phyloP scores from a whole-genome alignment of 2,329 filamentous ascomycete genomes.

The Penicillium crustosum region DNA sequence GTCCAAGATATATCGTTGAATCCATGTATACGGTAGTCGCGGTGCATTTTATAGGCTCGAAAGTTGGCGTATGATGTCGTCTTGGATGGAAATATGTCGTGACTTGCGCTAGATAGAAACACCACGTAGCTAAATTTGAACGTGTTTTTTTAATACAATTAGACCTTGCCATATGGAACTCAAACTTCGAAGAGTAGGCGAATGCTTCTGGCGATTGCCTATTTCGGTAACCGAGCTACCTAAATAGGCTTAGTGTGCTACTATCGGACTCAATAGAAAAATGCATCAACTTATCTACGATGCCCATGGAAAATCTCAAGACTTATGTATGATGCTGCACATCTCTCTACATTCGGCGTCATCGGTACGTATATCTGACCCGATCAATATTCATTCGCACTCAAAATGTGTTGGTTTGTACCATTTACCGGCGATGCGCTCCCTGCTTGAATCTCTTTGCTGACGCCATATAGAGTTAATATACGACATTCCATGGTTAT shows the following conservation, averaged over 20 bases:
- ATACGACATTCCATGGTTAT: not conserved
- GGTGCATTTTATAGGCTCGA: not conserved
- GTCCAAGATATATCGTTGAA: too few relatives aligned
- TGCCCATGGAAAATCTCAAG: not conserved
- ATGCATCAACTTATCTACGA: too few relatives aligned
- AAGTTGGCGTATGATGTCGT: not conserved
- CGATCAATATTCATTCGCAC: not conserved
- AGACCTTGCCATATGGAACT: too few relatives aligned
- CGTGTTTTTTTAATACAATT: too few relatives aligned
- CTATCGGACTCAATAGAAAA: too few relatives aligned
- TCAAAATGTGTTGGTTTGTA: not conserved
- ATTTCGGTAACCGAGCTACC: too few relatives aligned
- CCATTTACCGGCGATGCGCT: not conserved
- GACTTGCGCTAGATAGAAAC: not conserved
- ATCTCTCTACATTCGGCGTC: not conserved
- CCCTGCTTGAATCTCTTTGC: not conserved
- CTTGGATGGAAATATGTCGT: not conserved
- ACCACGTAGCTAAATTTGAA: too few relatives aligned
- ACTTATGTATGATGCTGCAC: not conserved
- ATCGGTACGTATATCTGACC: not conserved
- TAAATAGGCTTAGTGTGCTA: too few relatives aligned
- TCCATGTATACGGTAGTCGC: too few relatives aligned
- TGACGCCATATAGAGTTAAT: not conserved
- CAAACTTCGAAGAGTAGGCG: not conserved
- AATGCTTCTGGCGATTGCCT: not conserved